A percentile compares a stretch with the other conserved stretches of the same genome.
phyloP scores from a whole-genome alignment of 208 protist species.

The Crithidia bombi region DNA sequence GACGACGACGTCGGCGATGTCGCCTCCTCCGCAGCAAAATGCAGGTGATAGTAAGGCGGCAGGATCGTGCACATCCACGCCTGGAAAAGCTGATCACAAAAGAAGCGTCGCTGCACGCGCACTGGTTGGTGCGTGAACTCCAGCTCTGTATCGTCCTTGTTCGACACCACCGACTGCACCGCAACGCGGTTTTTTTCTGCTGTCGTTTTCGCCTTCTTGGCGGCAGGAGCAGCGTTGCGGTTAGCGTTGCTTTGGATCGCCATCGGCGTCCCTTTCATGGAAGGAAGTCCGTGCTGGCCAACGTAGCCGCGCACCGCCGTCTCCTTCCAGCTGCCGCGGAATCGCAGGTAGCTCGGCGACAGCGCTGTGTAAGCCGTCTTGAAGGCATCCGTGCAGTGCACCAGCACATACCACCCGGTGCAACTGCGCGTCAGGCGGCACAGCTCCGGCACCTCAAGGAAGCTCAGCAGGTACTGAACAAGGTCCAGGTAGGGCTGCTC shows the following conservation, averaged over 20 bases:
- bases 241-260: neutral
- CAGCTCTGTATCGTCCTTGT: neutral
- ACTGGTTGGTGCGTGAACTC: conserved; percentile 52
- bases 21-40: conserved; percentile 9
- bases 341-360: conserved; percentile 60
- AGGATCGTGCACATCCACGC: conserved; percentile 90
- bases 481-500: conserved; percentile 80
- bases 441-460: conserved; percentile 62
- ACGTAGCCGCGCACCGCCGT: conserved; percentile 71
- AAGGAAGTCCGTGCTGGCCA: conserved; percentile 1
- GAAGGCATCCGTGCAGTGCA: conserved; percentile 83
- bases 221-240: neutral
- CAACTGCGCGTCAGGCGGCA: conserved; percentile 73
- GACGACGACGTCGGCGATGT: neutral
- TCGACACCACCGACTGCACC: neutral
- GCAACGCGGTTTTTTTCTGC: neutral
- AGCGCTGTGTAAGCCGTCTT: conserved; percentile 73
- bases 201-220: conserved; percentile 29
- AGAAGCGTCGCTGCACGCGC: conserved; percentile 62
- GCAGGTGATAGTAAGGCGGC: conserved; percentile 75
- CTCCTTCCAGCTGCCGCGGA: conserved; percentile 77
- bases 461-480: conserved; percentile 69
- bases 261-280: neutral
- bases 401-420: conserved; percentile 83
- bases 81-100: conserved; percentile 87